phyloP scores from a whole-genome alignment of 805 yeast species.

The Saccharomycopsis javanensis region DNA sequence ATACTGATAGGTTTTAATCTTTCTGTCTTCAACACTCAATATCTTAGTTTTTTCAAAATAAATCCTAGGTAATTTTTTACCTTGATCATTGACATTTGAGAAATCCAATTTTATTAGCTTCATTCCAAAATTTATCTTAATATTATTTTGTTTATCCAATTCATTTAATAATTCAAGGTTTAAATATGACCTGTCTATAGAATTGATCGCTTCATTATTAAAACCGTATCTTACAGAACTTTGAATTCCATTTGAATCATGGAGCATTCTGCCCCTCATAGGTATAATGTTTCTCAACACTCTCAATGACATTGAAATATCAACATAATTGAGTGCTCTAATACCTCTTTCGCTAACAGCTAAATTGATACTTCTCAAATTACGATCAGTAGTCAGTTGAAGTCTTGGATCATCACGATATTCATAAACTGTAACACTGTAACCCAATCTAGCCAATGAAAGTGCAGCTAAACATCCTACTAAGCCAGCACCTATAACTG shows the following conservation, averaged over 20 bases:
- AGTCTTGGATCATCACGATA: conserved; percentile 57
- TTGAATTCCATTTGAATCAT: conserved; percentile 52
- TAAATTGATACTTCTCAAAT: conserved; percentile 65
- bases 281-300: conserved; percentile 61
- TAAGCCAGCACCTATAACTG: conserved; percentile 80
- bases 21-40: conserved; percentile 19
- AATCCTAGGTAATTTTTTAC: conserved; percentile 19
- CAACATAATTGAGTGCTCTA: conserved; percentile 54
- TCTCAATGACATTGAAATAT: conserved; percentile 43
- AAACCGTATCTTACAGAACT: conserved; percentile 70
- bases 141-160: conserved; percentile 37
- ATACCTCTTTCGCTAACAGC: conserved; percentile 87
- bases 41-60: conserved; percentile 17
- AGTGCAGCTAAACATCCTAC: conserved; percentile 82
- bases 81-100: conserved; percentile 17
- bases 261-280: conserved; percentile 87
- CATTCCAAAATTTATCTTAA: conserved; percentile 43
- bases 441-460: conserved; percentile 68
- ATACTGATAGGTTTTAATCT: conserved; percentile 24
- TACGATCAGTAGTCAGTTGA: conserved; percentile 27
- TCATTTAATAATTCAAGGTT: conserved; percentile 61
- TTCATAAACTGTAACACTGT: conserved; percentile 63
- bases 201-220: conserved; percentile 62
- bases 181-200: conserved; percentile 67
- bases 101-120: conserved; percentile 41